Base-by-base conservation (phyloP, 257 asterid genomes). In the Solanum raphanifolium region DNA sequence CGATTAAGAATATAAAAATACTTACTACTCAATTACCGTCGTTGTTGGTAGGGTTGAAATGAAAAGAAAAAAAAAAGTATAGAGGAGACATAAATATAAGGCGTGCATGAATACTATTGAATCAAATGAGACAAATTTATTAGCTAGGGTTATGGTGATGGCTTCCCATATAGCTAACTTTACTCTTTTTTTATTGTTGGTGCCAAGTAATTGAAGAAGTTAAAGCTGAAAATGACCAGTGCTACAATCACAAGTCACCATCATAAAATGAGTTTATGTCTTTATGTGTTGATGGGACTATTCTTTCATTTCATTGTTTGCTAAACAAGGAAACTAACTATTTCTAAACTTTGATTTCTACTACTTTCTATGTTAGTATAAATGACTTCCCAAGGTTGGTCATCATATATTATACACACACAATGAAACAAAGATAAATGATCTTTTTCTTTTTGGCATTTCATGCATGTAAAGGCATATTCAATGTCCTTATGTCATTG, bases 261-360 rank as follows among this genome's bases (percentile, higher is more conserved):
- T 93, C 95, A 43, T 32, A 48, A 36, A 65, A 65, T 8, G 15
- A 55, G 25, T 76, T 76, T 83, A 73, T 92, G 92, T 90, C 94
- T 90, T 88, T 89, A 72, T 89, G 52, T 88, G 85, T 86, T 90
- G 98, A 95, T 92, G 95, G 92, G 98, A 95, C 96, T 87, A 88
- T 83, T 93, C 95, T 90, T 90, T 74, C 31, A 65, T n/a, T 62
- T n/a, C 72, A n/a, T 89, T 88, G 90, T 74, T 93, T 94, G 87
- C 98, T 89, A 89, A 91, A 90, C 62, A 69, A 81, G 72, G 93
- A 83, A 93, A 87, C 48, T 62, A 66, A 43, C 91, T 90, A 90
- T 91, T 88, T 89, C 84, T 41, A 43, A 86, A 87, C 91, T 89
- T 55, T 89, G 83, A 25, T 88, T 84, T 90, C 91, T 90, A 85